Base-by-base conservation (phyloP, 2,329 filamentous ascomycete genomes). In the Colletotrichum gigasporum region DNA sequence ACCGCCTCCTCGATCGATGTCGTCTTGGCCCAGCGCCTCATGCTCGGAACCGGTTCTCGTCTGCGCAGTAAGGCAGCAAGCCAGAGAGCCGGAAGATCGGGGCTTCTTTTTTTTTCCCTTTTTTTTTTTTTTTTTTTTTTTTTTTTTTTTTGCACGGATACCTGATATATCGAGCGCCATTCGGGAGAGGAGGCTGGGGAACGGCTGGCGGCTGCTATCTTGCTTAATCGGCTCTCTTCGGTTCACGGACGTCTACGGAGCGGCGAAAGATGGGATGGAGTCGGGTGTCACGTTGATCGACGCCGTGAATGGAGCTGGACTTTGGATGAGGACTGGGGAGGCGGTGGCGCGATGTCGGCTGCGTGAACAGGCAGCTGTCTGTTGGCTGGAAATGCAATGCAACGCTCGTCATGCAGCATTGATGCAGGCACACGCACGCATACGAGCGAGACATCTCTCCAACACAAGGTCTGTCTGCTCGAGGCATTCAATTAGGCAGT, bases 21-120 rank as follows among this genome's bases (percentile, higher is more conserved):
- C 11, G 14, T 52, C 60, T 59, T 63, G 47, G 60, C 60, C 39
- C 45, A 59, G 32, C 30, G 24, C 24, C 53, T 41, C 18, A 26
- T 22, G 41, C 2, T 18, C 24, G 30, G 30, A 11, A 18, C n/a
- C 18, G 18, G 4, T 37, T 16, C 14, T 18, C 16, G 12, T n/a
- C n/a, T n/a, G 4, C 3, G 26, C 4, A 4, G 26, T 6, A 14
- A 24, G 12, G 18, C 9, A 18, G 18, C 6, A 22, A 16, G 14
- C 22, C 10, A 5, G 18, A 10, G 39, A n/a, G n/a, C 18, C 22
- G 16, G 20, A 44, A 26, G n/a, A n/a, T n/a, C n/a, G n/a, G n/a
- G n/a, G n/a, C n/a, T n/a, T n/a, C n/a, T n/a, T n/a, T n/a, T n/a
- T n/a, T n/a, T n/a, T n/a, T n/a, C n/a, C n/a, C n/a, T n/a, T n/a